phyloP scores from a whole-genome alignment of 176 grass and related monocot genomes.

The Triticum urartu region DNA sequence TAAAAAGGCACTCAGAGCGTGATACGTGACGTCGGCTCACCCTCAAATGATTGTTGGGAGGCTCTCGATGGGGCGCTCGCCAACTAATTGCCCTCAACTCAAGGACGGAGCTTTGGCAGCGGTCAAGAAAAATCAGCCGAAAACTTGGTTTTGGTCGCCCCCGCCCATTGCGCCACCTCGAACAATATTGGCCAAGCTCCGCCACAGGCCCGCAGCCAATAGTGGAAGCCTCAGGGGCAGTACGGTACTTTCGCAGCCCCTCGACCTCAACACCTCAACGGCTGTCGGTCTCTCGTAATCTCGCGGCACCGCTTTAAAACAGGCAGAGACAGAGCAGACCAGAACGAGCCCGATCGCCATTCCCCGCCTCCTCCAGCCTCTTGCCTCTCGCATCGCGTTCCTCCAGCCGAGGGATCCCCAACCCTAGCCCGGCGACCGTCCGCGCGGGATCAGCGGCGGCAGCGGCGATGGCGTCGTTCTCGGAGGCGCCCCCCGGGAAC shows the following conservation, averaged over 20 bases:
- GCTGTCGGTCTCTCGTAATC: conserved; percentile 2
- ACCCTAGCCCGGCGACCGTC: not conserved
- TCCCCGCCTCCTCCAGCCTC: not conserved
- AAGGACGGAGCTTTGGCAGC: too few relatives aligned
- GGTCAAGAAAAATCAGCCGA: too few relatives aligned
- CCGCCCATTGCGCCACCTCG: not conserved
- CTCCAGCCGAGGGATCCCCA: not conserved
- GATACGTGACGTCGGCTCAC: too few relatives aligned
- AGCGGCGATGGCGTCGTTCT: conserved; percentile 31
- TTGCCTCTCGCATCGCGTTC: not conserved
- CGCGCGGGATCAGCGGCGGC: not conserved
- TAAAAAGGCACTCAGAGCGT: too few relatives aligned
- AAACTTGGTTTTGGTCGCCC: too few relatives aligned
- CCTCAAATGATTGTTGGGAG: too few relatives aligned
- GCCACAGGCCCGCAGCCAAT: not conserved
- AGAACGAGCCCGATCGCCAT: not conserved
- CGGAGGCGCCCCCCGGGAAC: conserved; percentile 39
- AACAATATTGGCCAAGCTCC: not conserved
- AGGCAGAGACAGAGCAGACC: not conserved
- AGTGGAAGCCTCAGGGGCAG: not conserved
- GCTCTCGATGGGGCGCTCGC: too few relatives aligned
- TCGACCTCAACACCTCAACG: not conserved
- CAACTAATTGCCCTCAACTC: too few relatives aligned
- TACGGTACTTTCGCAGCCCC: not conserved
- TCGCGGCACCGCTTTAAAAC: not conserved